Evolutionary conservation across 257 asterid genomes (phyloP), one percentile per base, ranked within the genome.

Genomic region (Eucommia ulmoides): DNA sequence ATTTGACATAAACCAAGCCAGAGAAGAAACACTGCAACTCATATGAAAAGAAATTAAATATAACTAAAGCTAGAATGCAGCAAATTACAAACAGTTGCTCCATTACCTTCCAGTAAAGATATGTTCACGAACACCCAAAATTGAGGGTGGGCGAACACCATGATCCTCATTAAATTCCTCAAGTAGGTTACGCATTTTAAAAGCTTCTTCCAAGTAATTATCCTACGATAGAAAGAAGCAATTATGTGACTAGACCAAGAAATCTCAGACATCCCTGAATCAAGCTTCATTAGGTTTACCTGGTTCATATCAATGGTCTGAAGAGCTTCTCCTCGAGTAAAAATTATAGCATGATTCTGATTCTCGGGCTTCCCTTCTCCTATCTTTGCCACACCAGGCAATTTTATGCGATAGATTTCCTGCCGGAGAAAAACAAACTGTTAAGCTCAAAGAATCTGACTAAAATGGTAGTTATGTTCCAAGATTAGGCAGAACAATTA

Each of bases 291-390:
- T n/a, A n/a, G 52, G 33, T 50, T 58, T 77, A 88, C 97, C 93
- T 89, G 98, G 71, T 91, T 91, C 98, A 91, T 91, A 71, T 91
- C 98, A 60, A 91, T 91, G 64, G 98, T 85, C 75, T 91, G 98
- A 64, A 91, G 85, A 68, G 98, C 96, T 70, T 91, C 98, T 48
- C 98, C 98, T 19, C 98, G 96, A 19, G 81, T 67, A 55, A 91
- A 91, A 44, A 91, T 20, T 22, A 91, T 86, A 61, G 98, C 98
- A 68, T 91, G 98, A 63, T 91, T 91, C 71, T 91, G 98, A 75
- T 91, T 91, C 78, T 91, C 98, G 21, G 98, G 98, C 63, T 91
- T 91, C 55, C 96, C 98, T 75, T 91, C 98, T 58, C 98, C 98
- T 48, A 89, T 59, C 69, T 83, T 91, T 59, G 94, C 98, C 45